Evolutionary conservation across 345 rosid species (phyloP).

Genomic region (Atalantia buxifolia): DNA sequence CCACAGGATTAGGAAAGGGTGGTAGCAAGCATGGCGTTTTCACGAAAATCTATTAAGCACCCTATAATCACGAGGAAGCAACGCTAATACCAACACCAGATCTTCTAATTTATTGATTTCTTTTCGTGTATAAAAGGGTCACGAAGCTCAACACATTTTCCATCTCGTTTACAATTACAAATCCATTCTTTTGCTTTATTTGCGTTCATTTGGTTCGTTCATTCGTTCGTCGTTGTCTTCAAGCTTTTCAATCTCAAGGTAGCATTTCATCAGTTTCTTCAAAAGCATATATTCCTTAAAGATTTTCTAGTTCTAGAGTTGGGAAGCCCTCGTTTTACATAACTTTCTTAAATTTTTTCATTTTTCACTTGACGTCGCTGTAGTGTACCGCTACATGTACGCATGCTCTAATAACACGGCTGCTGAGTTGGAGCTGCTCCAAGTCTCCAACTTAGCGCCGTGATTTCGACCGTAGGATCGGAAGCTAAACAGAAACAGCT

Average conservation of each 20-base stretch:
- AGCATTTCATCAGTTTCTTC: background rate
- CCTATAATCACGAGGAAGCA: background rate
- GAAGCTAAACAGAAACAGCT: no score
- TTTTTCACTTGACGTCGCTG: no score
- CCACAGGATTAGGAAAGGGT: slow-evolving; percentile 29
- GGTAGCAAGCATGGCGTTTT: slow-evolving; percentile 13
- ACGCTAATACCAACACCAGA: background rate
- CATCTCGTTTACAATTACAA: background rate
- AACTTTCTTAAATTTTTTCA: background rate
- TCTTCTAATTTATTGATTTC: background rate
- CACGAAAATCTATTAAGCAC: background rate
- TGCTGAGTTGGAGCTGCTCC: no score
- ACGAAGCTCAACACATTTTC: background rate
- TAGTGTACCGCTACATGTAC: no score
- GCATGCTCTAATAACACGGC: no score
- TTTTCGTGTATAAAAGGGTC: slow-evolving; percentile 7
- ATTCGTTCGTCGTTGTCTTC: no score
- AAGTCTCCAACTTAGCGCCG: no score
- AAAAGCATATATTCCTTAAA: background rate
- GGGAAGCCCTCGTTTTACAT: no score
- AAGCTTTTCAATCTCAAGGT: background rate
- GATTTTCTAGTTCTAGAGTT: background rate
- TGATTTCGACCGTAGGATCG: no score
- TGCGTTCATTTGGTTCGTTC: background rate
- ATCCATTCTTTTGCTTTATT: background rate